phyloP scores from a whole-genome alignment of 164 flowering plant genomes.

The Sedum album region DNA sequence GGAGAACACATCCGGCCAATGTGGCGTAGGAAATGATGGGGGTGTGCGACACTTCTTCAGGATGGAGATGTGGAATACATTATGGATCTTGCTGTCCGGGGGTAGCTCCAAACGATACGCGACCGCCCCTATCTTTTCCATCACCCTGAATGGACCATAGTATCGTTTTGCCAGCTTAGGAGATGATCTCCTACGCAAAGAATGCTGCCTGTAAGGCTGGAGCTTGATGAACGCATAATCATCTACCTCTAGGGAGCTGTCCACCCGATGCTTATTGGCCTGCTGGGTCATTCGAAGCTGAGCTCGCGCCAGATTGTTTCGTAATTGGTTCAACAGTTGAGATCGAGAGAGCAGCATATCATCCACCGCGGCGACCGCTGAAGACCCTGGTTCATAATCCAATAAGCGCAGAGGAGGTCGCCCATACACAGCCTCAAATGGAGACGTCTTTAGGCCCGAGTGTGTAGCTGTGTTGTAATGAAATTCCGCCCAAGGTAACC shows the following conservation, averaged over 20 bases:
- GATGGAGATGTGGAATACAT: neutral
- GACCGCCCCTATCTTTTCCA: neutral
- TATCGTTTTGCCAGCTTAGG: neutral
- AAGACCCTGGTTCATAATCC: neutral
- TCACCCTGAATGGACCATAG: neutral
- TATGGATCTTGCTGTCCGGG: no score
- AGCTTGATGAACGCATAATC: neutral
- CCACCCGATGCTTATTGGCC: neutral
- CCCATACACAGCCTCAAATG: neutral
- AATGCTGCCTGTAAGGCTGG: neutral
- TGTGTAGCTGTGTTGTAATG: neutral
- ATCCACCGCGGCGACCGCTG: neutral
- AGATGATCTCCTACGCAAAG: neutral
- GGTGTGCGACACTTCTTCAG: neutral
- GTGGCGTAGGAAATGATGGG: neutral
- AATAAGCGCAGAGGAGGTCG: neutral
- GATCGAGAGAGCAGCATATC: neutral
- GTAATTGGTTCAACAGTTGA: no score
- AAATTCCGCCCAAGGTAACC: neutral
- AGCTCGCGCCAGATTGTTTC: neutral
- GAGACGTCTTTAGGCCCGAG: neutral
- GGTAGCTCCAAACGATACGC: neutral
- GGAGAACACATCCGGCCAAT: neutral
- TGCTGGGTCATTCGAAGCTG: neutral
- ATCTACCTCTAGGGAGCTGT: neutral